Conservation (phyloP, 2,329 filamentous ascomycete genomes). For the Alternaria metachromatica region DNA sequence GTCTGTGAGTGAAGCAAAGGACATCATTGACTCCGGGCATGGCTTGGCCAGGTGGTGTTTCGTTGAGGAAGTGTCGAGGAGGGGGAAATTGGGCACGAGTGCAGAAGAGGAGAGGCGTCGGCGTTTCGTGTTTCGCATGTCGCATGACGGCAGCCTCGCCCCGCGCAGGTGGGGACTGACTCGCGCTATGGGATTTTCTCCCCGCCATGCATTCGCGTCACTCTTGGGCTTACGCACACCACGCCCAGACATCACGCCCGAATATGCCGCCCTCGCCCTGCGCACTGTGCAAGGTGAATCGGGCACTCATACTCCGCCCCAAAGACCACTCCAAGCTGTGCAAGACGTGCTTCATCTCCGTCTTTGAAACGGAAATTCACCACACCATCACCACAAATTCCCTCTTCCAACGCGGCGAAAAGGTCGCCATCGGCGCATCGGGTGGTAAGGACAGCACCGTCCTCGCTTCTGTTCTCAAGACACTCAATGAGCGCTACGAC, state of each 20-base stretch:
- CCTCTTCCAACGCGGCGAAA: slow-evolving; percentile 85
- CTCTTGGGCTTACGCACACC: not conserved
- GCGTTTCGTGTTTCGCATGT: not conserved
- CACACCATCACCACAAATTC: slow-evolving; percentile 83
- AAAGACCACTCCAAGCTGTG: slow-evolving; percentile 96
- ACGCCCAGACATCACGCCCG: not conserved
- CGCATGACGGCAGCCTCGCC: not conserved
- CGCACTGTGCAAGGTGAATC: slow-evolving; percentile 74
- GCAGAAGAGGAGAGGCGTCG: not conserved
- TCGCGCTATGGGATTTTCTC: not conserved
- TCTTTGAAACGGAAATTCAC: slow-evolving; percentile 94
- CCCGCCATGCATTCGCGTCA: slow-evolving; percentile 1
- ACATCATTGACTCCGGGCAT: not conserved
- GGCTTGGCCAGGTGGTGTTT: not conserved
- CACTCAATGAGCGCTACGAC: slow-evolving; percentile 84
- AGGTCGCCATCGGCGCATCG: slow-evolving; percentile 91
- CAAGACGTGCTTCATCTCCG: slow-evolving; percentile 81
- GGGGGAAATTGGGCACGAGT: not conserved
- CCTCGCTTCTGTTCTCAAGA: slow-evolving; percentile 91
- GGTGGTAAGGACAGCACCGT: slow-evolving; percentile 98
- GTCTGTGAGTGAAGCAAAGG: not conserved
- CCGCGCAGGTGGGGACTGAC: not conserved
- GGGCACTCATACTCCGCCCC: slow-evolving; percentile 88
- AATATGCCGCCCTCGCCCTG: slow-evolving; percentile 80
- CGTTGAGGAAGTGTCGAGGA: not conserved